A percentile compares a stretch with the other conserved stretches of the same genome.
Conservation (phyloP, 2,329 filamentous ascomycete species). For the Colletotrichum sp. region DNA sequence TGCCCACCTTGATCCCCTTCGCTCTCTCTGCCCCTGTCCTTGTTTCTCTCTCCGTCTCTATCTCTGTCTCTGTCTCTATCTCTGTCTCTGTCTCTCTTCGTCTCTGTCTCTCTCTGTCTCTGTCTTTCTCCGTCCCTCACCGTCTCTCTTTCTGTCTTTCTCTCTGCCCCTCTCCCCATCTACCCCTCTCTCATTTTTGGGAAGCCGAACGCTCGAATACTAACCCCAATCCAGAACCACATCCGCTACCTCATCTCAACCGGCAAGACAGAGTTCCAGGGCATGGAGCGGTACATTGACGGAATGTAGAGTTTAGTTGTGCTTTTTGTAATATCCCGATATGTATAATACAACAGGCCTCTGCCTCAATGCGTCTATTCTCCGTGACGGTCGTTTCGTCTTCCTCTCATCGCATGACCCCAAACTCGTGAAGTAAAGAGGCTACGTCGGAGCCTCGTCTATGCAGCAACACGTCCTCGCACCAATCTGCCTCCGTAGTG, state of each 20-base stretch:
- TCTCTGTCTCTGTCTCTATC: neutral
- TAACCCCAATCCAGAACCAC: slow-evolving; percentile 47
- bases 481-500: neutral
- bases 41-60: too few species aligned
- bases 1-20: neutral
- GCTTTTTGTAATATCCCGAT: neutral
- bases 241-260: slow-evolving; percentile 69
- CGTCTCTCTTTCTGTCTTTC: too few species aligned
- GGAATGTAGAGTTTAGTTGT: slow-evolving; percentile 39
- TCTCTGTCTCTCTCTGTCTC: too few species aligned
- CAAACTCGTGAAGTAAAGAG: neutral
- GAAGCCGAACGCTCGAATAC: neutral
- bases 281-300: slow-evolving; percentile 62
- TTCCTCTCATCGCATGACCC: neutral
- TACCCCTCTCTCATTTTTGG: neutral
- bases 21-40: too few species aligned
- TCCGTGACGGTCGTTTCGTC: neutral
- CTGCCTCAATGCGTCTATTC: neutral
- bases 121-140: too few species aligned
- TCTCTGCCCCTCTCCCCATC: slow-evolving; percentile 20
- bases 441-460: neutral
- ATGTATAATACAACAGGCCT: slow-evolving; percentile 7
- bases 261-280: slow-evolving; percentile 70
- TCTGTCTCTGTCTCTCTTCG: too few species aligned
- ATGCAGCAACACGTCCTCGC: neutral